A percentile compares a stretch with the other conserved stretches of the same genome.
These are phyloP conservation scores for Chiua virens DNA, from an alignment of 768 basidiomycete genomes.

Conservation along the genomic window DNA sequence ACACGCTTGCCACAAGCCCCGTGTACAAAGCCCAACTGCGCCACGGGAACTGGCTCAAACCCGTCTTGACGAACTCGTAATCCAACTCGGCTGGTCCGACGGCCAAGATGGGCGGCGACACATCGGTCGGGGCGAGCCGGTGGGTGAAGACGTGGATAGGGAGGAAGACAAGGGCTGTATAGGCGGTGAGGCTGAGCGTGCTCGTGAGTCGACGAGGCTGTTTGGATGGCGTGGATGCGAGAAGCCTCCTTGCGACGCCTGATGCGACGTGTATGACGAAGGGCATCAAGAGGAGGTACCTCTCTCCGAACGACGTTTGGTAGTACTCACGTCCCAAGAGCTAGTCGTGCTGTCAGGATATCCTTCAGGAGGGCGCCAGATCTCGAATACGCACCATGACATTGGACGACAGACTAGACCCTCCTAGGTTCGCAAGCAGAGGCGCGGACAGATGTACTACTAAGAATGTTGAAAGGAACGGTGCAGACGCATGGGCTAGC, in stretches of 20 bases:
- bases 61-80: conserved; percentile 81
- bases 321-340: conserved; percentile 86
- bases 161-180: conserved; percentile 56
- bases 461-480: conserved; percentile 77
- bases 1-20: conserved; percentile 55
- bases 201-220: conserved; percentile 38
- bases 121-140: conserved; percentile 52
- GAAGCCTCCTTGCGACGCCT: conserved; percentile 56
- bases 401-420: conserved; percentile 64
- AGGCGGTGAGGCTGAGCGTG: conserved; percentile 61
- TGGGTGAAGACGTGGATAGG: conserved; percentile 72
- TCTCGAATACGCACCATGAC: conserved; percentile 57
- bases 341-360: conserved; percentile 35
- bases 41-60: conserved; percentile 59
- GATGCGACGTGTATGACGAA: conserved; percentile 63
- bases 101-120: conserved; percentile 36
- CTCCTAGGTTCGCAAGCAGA: conserved; percentile 66
- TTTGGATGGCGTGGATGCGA: conserved; percentile 37
- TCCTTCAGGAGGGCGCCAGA: neutral
- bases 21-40: conserved; percentile 63
- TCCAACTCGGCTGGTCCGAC: conserved; percentile 78
- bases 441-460: conserved; percentile 78
- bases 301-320: conserved; percentile 69
- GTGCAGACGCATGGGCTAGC: conserved; percentile 65
- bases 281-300: conserved; percentile 64